Base-by-base conservation (phyloP, 2,329 filamentous ascomycete genomes). In the Fusarium burgessii region DNA sequence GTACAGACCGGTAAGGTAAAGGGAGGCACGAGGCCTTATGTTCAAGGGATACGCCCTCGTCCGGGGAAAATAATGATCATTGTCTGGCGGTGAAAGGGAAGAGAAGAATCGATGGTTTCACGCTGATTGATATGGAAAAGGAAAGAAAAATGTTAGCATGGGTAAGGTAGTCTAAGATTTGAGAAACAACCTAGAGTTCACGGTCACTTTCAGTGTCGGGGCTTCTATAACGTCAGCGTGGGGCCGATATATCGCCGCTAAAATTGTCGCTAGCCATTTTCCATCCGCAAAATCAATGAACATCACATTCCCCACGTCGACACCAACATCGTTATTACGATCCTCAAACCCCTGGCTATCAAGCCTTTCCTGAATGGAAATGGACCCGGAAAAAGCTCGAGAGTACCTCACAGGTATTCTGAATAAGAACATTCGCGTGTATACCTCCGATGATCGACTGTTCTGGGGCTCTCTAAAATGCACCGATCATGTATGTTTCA, bases 401-500 rank as follows among this genome's bases (percentile, higher is more conserved):
- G 77, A 80, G 45, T 93, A 88, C 76, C 85, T 93, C 32, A 80
- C 82, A 36, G 89, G 90, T 27, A 88, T 97, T 54, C 84, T 97
- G 56, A 93, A 93, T 80, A 93, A 93, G 79, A 93, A 89, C 41
- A 83, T 98, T 36, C 91, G 94, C 62, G 84, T 98, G 58, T 89
- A 92, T 75, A 93, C 92, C 17, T 93, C 90, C 7, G 95, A 98
- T 79, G 90, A 89, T 18, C 93, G 96, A 66, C 90, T 97, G 80
- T 99, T 98, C 80, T 89, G 94, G 59, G 96, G 96, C 23, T 87
- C 90, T 70, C 93, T 99, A 83, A 98, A 97, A 82, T 99, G 96
- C 84, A 98, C 95, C 33, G 96, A 99, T 84, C 90, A 92, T 65
- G 94, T 97, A 83, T 54, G 88, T 85, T 40, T 49, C 27, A 2